phyloP scores from a whole-genome alignment of 106 monocot genomes.

The Dioscorea dumetorum region DNA sequence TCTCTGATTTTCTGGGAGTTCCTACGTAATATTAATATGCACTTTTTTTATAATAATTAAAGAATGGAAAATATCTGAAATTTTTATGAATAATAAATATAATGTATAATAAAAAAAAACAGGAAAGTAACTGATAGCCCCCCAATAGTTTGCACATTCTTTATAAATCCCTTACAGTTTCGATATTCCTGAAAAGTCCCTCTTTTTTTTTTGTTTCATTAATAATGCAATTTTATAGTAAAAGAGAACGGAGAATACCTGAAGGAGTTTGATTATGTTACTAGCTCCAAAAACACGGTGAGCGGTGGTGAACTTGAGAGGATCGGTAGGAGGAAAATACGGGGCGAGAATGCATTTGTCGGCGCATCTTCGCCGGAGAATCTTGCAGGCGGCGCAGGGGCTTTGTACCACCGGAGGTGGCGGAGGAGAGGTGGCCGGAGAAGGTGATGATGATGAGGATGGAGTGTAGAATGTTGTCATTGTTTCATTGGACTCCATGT shows the following conservation, averaged over 20 bases:
- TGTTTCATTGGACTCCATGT: neutral
- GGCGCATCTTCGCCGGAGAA: constrained; percentile 15
- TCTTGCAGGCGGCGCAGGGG: constrained; percentile 21
- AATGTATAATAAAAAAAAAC: neutral
- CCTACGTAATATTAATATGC: neutral
- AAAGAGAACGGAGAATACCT: constrained; percentile 6
- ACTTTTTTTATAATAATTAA: too few species aligned
- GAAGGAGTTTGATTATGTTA: constrained; percentile 19
- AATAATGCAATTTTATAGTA: too few species aligned
- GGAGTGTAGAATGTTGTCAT: neutral
- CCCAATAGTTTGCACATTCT: too few species aligned
- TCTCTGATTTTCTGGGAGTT: constrained; percentile 9
- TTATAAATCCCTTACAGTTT: too few species aligned
- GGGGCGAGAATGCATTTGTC: constrained; percentile 18
- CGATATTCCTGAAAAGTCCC: too few species aligned
- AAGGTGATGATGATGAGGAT: neutral
- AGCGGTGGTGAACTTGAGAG: constrained; percentile 17
- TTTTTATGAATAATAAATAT: neutral
- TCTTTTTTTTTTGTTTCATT: too few species aligned
- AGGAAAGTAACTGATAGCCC: too few species aligned
- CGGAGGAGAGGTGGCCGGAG: neutral
- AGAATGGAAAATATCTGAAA: too few species aligned
- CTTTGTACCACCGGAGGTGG: neutral
- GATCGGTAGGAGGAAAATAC: constrained; percentile 20
- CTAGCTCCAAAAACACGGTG: constrained; percentile 21